Evolutionary conservation across 345 rosid species (phyloP), one percentile per base, ranked within the genome.

Genomic region (Hypericum androsaemum): DNA sequence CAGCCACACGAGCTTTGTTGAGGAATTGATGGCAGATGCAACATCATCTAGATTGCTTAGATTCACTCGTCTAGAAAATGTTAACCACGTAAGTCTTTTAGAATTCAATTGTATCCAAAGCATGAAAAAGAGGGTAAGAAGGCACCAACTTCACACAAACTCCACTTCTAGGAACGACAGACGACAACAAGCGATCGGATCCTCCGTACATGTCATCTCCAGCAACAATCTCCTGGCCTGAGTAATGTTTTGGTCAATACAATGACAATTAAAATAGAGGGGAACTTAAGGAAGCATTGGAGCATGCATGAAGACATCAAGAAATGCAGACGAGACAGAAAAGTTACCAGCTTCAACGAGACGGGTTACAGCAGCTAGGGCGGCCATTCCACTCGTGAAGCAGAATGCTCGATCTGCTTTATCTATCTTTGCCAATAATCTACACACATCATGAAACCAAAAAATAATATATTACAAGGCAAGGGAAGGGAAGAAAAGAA

Each of bases 341-440:
- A n/a, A 54, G 52, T 43, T 59, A 92, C 99, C 97, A 51, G 66
- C 56, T 71, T 63, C 68, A 64, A 92, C 56, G 61, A 88, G 94
- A 71, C 77, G 89, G 7, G 80, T 57, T 53, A 86, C 95, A 51
- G 97, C 77, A 62, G 81, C 63, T 68, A 88, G 79, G 64, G 97
- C 99, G 74, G 97, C 99, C 95, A 92, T 92, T 70, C 97, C 97
- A 59, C 95, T 88, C 37, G 97, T 80, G 64, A 92, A 92, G 82
- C 98, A 85, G 66, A 92, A 78, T 65, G 97, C 90, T 67, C 86
- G 80, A 72, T 92, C 89, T 0, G 90, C 99, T 67, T 83, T 94
- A 52, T 94, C 97, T 61, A 94, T 83, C 90, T 83, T 88, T 8
- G 94, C 90, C 51, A 94, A 74, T 59, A 94, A 82, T 72, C 97